Evolutionary conservation across 345 rosid genomes (phyloP).

Genomic region (Cardamine resedifolia): DNA sequence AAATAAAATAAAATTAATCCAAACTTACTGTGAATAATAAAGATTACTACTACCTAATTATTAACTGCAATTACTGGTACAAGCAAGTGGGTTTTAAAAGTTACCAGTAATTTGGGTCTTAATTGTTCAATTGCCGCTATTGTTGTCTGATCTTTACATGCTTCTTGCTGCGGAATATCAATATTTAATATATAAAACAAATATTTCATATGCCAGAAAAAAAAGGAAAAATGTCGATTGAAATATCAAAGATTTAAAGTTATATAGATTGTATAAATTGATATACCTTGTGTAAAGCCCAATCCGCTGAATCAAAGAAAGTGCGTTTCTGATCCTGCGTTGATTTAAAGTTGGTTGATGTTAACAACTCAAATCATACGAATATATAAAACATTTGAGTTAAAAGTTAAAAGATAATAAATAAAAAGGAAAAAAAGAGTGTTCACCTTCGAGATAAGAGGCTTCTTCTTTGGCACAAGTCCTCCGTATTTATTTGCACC

Average conservation of each 20-base stretch:
- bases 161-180: conserved; percentile 63
- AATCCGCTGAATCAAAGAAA: conserved; percentile 93
- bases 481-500: conserved; percentile 64
- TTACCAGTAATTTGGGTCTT: conserved; percentile 73
- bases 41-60: neutral
- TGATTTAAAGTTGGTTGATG: neutral
- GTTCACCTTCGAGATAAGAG: conserved; percentile 42
- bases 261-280: neutral
- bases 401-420: neutral
- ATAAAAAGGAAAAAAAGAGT: neutral
- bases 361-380: neutral
- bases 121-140: conserved; percentile 56
- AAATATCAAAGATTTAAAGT: neutral
- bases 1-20: neutral
- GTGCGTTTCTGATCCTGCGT: conserved; percentile 73
- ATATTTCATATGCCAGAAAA: neutral
- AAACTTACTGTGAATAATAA: neutral
- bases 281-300: conserved; percentile 80
- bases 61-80: neutral
- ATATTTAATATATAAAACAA: neutral
- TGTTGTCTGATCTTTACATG: conserved; percentile 48
- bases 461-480: conserved; percentile 81
- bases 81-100: neutral
- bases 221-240: neutral
- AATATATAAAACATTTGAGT: neutral